phyloP scores from a whole-genome alignment of 2,329 filamentous ascomycete species.

The Aspergillus persii region DNA sequence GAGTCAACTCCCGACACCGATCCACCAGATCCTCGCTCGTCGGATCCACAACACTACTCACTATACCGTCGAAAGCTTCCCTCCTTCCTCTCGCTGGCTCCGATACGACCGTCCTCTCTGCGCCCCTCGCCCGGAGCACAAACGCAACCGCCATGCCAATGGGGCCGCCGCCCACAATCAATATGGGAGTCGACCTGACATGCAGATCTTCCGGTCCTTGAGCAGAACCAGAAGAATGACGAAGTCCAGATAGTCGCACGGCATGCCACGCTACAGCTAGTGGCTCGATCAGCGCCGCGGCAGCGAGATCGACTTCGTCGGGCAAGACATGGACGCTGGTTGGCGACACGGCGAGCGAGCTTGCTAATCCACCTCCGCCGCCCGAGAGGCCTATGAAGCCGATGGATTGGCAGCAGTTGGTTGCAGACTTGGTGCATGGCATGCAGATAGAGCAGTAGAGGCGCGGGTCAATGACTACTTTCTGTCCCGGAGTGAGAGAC shows the following conservation, averaged over 20 bases:
- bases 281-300: conserved; percentile 14
- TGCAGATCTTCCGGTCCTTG: background rate
- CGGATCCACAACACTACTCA: conserved; percentile 4
- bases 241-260: background rate
- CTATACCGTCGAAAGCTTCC: background rate
- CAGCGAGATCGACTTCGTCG: conserved; percentile 4
- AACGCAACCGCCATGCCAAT: conserved; percentile 5
- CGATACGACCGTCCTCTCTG: conserved; percentile 6
- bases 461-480: conserved; percentile 14
- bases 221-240: no score
- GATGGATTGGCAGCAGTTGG: conserved; percentile 10
- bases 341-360: conserved; percentile 6
- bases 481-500: background rate
- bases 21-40: background rate
- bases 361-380: conserved; percentile 10
- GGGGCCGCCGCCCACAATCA: conserved; percentile 7
- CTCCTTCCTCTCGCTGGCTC: conserved; percentile 3
- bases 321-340: conserved; percentile 4
- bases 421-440: conserved; percentile 2
- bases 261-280: conserved; percentile 13
- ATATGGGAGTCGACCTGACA: background rate
- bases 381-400: conserved; percentile 15
- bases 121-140: conserved; percentile 6
- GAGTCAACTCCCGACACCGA: background rate
- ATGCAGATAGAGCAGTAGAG: conserved; percentile 10